These are phyloP conservation scores for Arxiozyma heterogenica DNA, from an alignment of 1,139 yeast species.

Conservation along the genomic window DNA sequence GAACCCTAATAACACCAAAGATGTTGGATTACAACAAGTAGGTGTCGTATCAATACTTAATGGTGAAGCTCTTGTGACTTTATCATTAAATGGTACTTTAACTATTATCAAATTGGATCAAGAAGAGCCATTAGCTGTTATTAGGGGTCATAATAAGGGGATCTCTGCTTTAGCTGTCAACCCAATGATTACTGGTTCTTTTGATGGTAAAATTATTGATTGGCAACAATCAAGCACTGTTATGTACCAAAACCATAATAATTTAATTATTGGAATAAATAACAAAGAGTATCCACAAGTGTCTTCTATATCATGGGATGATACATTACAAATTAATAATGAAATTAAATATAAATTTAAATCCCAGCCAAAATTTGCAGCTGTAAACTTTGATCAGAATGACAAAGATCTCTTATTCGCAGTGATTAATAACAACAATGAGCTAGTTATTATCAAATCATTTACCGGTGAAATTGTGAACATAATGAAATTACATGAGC, in stretches of 20 bases:
- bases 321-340: conserved; percentile 43
- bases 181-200: conserved; percentile 54
- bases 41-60: conserved; percentile 50
- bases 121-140: conserved; percentile 35
- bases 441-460: conserved; percentile 21
- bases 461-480: conserved; percentile 23
- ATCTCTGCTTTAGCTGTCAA: conserved; percentile 49
- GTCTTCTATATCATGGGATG: conserved; percentile 81
- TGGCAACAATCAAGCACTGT: conserved; percentile 45
- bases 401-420: conserved; percentile 27
- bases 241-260: conserved; percentile 41
- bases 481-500: conserved; percentile 29
- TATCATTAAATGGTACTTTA: conserved; percentile 66
- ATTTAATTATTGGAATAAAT: conserved; percentile 44
- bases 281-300: conserved; percentile 27
- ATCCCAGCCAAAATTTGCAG: conserved; percentile 57
- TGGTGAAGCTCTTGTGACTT: conserved; percentile 39
- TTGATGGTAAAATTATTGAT: conserved; percentile 64
- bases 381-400: conserved; percentile 28
- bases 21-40: conserved; percentile 53
- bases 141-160: conserved; percentile 76
- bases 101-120: conserved; percentile 32
- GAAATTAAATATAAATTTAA: conserved; percentile 32
- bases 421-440: conserved; percentile 33
- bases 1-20: conserved; percentile 29